Conservation (phyloP, 225 moss, liverwort and hornwort species). For the Climacium dendroides region DNA sequence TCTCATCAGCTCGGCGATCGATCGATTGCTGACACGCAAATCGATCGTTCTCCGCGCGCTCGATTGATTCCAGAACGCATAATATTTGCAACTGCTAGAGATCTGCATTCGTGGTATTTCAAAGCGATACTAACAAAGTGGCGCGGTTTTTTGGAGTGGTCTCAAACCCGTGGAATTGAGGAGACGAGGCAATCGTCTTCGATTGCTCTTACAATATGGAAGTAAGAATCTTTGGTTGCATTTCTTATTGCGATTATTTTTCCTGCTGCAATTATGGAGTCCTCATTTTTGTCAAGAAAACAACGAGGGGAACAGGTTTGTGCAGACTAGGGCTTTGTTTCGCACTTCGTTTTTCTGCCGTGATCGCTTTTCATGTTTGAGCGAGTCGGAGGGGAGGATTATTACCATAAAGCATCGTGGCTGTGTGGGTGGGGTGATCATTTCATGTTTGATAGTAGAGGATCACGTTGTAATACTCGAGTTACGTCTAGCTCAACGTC, state of each 20-base stretch:
- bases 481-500: neutral
- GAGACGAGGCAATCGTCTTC: neutral
- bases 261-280: neutral
- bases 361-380: neutral
- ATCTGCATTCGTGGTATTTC: neutral
- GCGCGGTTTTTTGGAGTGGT: neutral
- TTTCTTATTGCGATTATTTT: neutral
- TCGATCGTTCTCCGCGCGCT: neutral
- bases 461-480: neutral
- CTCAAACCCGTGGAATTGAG: neutral
- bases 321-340: neutral
- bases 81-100: neutral
- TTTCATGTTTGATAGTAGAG: neutral
- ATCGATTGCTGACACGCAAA: neutral
- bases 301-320: neutral
- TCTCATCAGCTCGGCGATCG: neutral
- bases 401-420: neutral
- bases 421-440: neutral
- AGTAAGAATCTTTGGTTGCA: neutral
- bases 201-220: constrained; percentile 1
- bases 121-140: neutral
- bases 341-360: neutral
- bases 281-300: neutral
- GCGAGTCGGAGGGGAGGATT: neutral
- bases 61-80: neutral